phyloP scores from a whole-genome alignment of 2,329 filamentous ascomycete genomes.

The Lachnellula arida region DNA sequence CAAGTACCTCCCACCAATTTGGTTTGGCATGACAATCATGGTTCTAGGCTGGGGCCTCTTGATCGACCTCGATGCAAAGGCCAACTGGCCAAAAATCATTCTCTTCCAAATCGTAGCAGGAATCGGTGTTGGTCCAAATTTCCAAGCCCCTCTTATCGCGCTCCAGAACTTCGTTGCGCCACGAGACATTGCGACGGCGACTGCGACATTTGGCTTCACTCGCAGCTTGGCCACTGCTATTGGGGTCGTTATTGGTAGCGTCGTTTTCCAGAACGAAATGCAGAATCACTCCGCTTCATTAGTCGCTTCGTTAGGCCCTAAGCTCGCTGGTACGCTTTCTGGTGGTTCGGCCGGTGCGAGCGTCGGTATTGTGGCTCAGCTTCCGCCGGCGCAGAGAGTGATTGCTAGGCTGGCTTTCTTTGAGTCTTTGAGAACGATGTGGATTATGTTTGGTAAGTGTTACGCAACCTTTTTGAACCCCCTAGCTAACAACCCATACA shows the following conservation, averaged over 20 bases:
- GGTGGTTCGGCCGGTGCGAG: constrained; percentile 20
- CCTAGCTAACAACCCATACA: background rate
- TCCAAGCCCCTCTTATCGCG: constrained; percentile 64
- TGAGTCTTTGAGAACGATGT: constrained; percentile 22
- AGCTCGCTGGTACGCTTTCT: constrained; percentile 20
- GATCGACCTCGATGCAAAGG: constrained; percentile 54
- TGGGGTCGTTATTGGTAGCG: constrained; percentile 45
- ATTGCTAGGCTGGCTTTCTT: constrained; percentile 15
- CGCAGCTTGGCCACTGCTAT: constrained; percentile 44
- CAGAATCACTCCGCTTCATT: constrained; percentile 22
- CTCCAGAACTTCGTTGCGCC: constrained; percentile 58
- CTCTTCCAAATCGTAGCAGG: constrained; percentile 59
- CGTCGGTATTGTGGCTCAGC: constrained; percentile 12
- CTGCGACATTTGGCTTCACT: constrained; percentile 59
- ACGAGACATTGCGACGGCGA: constrained; percentile 61
- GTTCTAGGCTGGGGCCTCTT: constrained; percentile 61
- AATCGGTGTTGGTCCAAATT: constrained; percentile 61
- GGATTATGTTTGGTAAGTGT: constrained; percentile 25
- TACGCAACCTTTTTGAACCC: background rate
- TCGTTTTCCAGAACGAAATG: constrained; percentile 47
- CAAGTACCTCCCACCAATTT: constrained; percentile 57
- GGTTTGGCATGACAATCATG: constrained; percentile 53
- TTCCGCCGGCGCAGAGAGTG: constrained; percentile 10
- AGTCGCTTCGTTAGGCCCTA: constrained; percentile 19
- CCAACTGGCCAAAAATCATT: constrained; percentile 51